These are phyloP conservation scores for Pseudogymnoascus sp. DNA, from an alignment of 2,329 filamentous ascomycete species.

Conservation along the genomic window DNA sequence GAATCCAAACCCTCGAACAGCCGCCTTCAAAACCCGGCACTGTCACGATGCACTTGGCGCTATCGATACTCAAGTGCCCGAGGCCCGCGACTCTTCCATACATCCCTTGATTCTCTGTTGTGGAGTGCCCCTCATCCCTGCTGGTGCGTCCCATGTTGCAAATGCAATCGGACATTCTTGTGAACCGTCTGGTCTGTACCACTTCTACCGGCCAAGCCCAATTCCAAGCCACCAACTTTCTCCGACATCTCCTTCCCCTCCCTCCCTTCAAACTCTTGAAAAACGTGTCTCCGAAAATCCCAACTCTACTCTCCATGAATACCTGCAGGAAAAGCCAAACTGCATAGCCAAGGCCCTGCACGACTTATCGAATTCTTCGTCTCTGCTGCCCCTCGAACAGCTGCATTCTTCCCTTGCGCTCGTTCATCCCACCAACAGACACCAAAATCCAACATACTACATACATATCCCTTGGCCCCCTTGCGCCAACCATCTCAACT, in stretches of 20 bases:
- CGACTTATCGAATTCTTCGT: background rate
- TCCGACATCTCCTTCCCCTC: background rate
- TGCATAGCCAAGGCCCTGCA: background rate
- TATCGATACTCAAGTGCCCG: background rate
- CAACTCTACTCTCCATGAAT: constrained; percentile 6
- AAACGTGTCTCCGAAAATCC: background rate
- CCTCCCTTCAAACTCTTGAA: background rate
- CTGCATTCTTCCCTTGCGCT: background rate
- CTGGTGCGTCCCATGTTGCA: constrained; percentile 9
- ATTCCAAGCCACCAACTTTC: constrained; percentile 8
- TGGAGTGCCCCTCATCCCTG: constrained; percentile 4
- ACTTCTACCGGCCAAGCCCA: constrained; percentile 4
- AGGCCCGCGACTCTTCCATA: constrained; percentile 3
- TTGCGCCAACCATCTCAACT: background rate
- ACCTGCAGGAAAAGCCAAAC: background rate
- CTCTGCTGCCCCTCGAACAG: background rate
- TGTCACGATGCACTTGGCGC: background rate
- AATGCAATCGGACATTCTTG: constrained; percentile 4
- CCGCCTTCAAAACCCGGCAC: constrained; percentile 3
- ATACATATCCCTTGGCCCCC: constrained; percentile 2
- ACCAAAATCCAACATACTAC: constrained; percentile 7
- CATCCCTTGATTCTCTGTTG: constrained; percentile 3
- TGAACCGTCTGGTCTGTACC: constrained; percentile 6
- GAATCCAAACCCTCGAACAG: constrained; percentile 6
- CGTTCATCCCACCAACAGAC: constrained; percentile 1